Conservation (phyloP, 1,139 yeast genomes). For the Tardiomyces digboiensis region DNA sequence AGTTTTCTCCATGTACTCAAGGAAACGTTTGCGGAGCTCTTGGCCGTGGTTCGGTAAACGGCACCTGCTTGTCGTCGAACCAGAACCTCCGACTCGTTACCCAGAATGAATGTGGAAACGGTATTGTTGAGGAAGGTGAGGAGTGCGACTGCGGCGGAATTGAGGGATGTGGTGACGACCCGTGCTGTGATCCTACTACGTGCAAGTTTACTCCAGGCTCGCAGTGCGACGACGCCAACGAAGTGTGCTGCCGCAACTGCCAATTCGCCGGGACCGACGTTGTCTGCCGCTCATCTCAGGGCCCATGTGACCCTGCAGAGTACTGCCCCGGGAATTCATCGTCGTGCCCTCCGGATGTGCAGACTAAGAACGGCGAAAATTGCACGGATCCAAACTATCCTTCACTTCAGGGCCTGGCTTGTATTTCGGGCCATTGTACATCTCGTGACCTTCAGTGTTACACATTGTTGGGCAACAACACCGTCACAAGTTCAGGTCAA, state of each 20-base stretch:
- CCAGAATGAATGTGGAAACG: slow-evolving; percentile 30
- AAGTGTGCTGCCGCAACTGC: slow-evolving; percentile 27
- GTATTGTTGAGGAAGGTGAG: slow-evolving; percentile 33
- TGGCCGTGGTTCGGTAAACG: slow-evolving; percentile 21
- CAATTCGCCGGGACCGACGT: slow-evolving; percentile 21
- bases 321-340: slow-evolving; percentile 29
- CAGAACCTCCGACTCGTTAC: slow-evolving; percentile 25
- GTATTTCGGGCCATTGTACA: slow-evolving; percentile 31
- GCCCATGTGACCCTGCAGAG: slow-evolving; percentile 30
- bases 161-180: slow-evolving; percentile 24
- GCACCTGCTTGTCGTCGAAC: slow-evolving; percentile 27
- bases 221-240: slow-evolving; percentile 29
- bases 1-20: slow-evolving; percentile 27
- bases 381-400: slow-evolving; percentile 17
- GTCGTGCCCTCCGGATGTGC: slow-evolving; percentile 24
- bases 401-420: slow-evolving; percentile 14
- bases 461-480: slow-evolving; percentile 21
- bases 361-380: slow-evolving; percentile 21
- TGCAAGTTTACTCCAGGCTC: slow-evolving; percentile 27
- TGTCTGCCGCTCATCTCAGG: slow-evolving; percentile 26
- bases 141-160: slow-evolving; percentile 33
- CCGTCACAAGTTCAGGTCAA: slow-evolving; percentile 17
- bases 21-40: slow-evolving; percentile 30
- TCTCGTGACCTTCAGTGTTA: slow-evolving; percentile 28
- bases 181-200: slow-evolving; percentile 30